Base-by-base conservation (phyloP, 2,329 filamentous ascomycete species). In the Fusarium newnesense region DNA sequence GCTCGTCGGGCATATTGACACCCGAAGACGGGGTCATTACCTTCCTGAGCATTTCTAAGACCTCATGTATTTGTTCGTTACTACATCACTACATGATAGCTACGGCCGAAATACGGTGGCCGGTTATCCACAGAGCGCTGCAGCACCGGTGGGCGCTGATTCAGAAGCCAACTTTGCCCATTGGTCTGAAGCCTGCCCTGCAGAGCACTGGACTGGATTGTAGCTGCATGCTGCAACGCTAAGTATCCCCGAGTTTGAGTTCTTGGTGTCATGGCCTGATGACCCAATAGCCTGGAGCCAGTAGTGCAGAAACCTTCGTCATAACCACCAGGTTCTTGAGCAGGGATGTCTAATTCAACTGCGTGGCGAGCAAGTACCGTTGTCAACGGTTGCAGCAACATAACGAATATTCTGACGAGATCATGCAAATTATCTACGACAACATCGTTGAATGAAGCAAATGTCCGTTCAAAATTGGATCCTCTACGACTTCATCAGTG, bases 211-310 rank as follows among this genome's bases (percentile, higher is more conserved):
- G 9, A 57, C 43, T 61, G 46, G 21, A 63, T 60, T 68, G 47
- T 59, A 68, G 75, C 74, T 75, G 65, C 61, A 57, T 57, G 57
- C 73, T 78, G 69, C 74, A 78, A 64, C 66, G 44, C 58, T 57
- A 53, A 76, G 72, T 75, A 76, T 78, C 73, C 76, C 75, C 76
- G 76, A 59, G 57, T 67, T 61, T 65, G 52, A 52, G 53, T 66
- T 60, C 54, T 61, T 67, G 52, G 67, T 66, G 63, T 36, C 66
- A 65, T 54, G 60, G 43, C 30, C 71, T 72, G 64, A 66, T 69
- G 71, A 69, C 67, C 71, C 67, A 65, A 72, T 61, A 58, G 39
- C 59, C 47, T 46, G 67, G 69, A 52, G 59, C 64, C 63, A 60
- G 24, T 36, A 50, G 24, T 58, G 67, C 62, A 73, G 61, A 67